These are phyloP conservation scores for Cordyceps farinosa DNA, from an alignment of 2,329 filamentous ascomycete species.

Conservation along the genomic window DNA sequence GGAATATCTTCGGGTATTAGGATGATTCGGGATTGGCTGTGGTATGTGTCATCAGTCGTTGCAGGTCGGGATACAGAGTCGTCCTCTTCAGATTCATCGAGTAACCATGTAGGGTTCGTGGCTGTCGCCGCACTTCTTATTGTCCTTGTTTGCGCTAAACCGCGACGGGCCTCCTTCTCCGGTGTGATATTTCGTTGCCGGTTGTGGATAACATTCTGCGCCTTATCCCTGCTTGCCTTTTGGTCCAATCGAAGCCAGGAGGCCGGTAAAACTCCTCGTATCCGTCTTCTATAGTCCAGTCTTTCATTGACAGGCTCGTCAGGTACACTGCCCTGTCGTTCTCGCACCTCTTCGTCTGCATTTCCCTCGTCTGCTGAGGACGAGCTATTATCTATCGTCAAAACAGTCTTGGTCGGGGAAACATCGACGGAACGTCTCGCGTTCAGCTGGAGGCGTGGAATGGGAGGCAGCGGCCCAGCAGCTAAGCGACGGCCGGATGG, in stretches of 20 bases:
- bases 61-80: conserved; percentile 22
- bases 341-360: not conserved
- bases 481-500: not conserved
- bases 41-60: conserved; percentile 25
- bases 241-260: conserved; percentile 63
- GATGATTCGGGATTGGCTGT: conserved; percentile 28
- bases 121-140: conserved; percentile 25
- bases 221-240: conserved; percentile 34
- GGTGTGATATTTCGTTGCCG: conserved; percentile 33
- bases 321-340: conserved; percentile 20
- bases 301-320: conserved; percentile 39
- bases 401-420: not conserved
- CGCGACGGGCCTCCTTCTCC: conserved; percentile 41
- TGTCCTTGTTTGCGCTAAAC: conserved; percentile 46
- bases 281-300: conserved; percentile 41
- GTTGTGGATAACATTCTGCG: conserved; percentile 27
- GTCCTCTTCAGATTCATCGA: conserved; percentile 47
- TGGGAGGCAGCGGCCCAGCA: conserved; percentile 11
- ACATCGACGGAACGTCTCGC: not conserved
- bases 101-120: conserved; percentile 35
- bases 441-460: conserved; percentile 14
- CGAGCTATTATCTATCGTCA: conserved; percentile 11
- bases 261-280: conserved; percentile 62
- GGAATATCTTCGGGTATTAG: conserved; percentile 19
- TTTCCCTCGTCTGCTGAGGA: not conserved